A percentile compares a stretch with the other conserved stretches of the same genome.
These are phyloP conservation scores for Kwoniella sp. DNA, from an alignment of 768 basidiomycete genomes.

Conservation along the genomic window DNA sequence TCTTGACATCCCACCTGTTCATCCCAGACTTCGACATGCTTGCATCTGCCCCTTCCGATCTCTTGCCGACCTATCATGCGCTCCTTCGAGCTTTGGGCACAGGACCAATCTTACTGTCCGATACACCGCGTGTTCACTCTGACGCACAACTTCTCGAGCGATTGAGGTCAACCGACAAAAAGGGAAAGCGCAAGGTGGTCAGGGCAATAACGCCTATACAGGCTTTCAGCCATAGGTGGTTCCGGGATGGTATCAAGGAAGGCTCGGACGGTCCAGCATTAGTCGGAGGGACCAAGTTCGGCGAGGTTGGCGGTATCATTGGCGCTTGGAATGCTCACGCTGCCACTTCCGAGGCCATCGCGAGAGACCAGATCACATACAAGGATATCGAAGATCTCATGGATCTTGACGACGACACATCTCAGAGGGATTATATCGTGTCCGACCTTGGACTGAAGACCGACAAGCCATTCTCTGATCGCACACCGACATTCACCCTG, in stretches of 20 bases:
- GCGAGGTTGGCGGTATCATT: slow-evolving; percentile 24
- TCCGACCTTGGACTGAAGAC: too few species aligned
- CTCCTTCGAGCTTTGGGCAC: slow-evolving; percentile 36
- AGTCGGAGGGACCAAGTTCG: slow-evolving; percentile 18
- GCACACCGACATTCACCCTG: not conserved
- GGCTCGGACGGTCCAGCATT: slow-evolving; percentile 31
- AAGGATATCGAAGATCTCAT: slow-evolving; percentile 30
- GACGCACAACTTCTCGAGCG: slow-evolving; percentile 18
- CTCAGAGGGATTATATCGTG: slow-evolving; percentile 4
- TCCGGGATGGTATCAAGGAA: slow-evolving; percentile 36
- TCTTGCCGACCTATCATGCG: slow-evolving; percentile 37
- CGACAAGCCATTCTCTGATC: slow-evolving; percentile 1
- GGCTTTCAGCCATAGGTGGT: slow-evolving; percentile 33
- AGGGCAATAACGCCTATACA: slow-evolving; percentile 15
- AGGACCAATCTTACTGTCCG: slow-evolving; percentile 41
- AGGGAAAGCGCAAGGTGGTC: slow-evolving; percentile 21
- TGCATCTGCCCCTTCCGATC: slow-evolving; percentile 26
- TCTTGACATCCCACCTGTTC: slow-evolving; percentile 43
- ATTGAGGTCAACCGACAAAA: slow-evolving; percentile 18
- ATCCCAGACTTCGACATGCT: slow-evolving; percentile 50
- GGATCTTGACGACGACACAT: slow-evolving; percentile 18
- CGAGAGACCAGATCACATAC: slow-evolving; percentile 24
- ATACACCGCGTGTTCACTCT: slow-evolving; percentile 25
- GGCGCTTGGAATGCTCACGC: slow-evolving; percentile 40
- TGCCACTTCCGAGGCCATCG: slow-evolving; percentile 4